Evolutionary conservation across 2,329 filamentous ascomycete genomes (phyloP), one percentile per base, ranked within the genome.

Genomic region (Pseudocercospora macadamiae): DNA sequence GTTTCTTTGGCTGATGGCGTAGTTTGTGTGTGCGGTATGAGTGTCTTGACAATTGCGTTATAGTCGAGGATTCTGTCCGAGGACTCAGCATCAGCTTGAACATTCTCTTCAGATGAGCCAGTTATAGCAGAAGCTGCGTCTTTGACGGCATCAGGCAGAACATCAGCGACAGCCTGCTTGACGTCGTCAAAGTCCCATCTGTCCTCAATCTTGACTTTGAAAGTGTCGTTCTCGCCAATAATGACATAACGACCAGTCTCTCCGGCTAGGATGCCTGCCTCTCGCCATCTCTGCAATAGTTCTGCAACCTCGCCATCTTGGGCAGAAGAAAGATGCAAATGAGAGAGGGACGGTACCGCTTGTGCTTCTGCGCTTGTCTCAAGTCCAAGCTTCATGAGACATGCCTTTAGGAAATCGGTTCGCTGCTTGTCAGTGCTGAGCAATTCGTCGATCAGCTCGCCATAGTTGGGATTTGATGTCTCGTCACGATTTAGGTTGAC

Each of bases 311-410:
- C 85, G 66, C 79, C 76, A 48, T 85, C 80, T 64, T 86, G 78
- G 51, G 86, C 74, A 59, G 90, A 88, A 39, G 92, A 93, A 53
- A 97, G 80, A 76, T 97, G 91, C 49, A 97, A 80, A 66, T 82
- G 85, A 62, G 93, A 96, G 34, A 96, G 85, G 59, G 89, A 89
- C 10, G 91, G 92, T 73, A 92, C 83, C 66, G 84, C 81, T 66
- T 86, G 81, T 66, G 84, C 82, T 49, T 90, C 86, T 64, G 87
- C 80, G 72, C 85, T 90, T 53, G 93, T 86, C 58, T 88, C 84
- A n/a, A 99, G 81, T 1, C 90, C 91, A 9, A 99, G 81, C 70
- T 95, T 96, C 14, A 77, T 75, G 21, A 99, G 78, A 64, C 91
- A 91, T 10, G 89, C 88, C 66, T 88, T 91, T 63, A 97, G 75